A percentile compares a stretch with the other conserved stretches of the same genome.
Conservation (phyloP, 495 filamentous ascomycete genomes). For the Beverwykella pulmonaria region DNA sequence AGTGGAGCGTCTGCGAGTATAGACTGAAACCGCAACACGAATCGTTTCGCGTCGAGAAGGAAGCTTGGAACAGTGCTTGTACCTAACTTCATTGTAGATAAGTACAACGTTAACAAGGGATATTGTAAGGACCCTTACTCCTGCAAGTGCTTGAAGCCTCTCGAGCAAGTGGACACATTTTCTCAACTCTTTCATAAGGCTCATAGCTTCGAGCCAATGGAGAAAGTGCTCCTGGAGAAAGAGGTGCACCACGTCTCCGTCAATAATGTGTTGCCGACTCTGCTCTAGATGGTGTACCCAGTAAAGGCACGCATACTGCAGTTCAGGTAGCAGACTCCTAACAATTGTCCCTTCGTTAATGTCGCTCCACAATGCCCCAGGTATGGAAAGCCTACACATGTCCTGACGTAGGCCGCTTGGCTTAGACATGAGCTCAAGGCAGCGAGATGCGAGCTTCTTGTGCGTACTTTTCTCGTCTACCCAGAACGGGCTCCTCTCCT, state of each 20-base stretch:
- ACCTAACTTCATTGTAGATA: not conserved
- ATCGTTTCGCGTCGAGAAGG: constrained; percentile 46
- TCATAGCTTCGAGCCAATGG: constrained; percentile 52
- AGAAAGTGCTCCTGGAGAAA: constrained; percentile 53
- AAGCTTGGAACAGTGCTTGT: constrained; percentile 28
- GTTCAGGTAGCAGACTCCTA: constrained; percentile 46
- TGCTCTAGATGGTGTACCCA: constrained; percentile 53
- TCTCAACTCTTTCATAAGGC: constrained; percentile 38
- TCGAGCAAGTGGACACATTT: constrained; percentile 6
- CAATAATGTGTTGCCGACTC: constrained; percentile 34
- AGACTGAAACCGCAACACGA: constrained; percentile 39
- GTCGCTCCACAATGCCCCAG: constrained; percentile 35
- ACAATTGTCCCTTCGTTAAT: constrained; percentile 48
- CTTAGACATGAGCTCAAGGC: constrained; percentile 43
- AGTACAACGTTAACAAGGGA: constrained; percentile 1
- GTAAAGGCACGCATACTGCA: constrained; percentile 46
- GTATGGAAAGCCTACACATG: constrained; percentile 46
- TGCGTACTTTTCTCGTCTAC: constrained; percentile 48
- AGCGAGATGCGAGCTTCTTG: constrained; percentile 41
- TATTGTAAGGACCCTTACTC: constrained; percentile 1
- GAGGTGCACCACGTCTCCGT: constrained; percentile 35
- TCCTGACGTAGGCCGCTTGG: constrained; percentile 39
- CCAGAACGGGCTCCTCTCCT: constrained; percentile 42
- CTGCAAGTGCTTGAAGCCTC: constrained; percentile 1
- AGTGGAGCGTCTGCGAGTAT: constrained; percentile 41